These are phyloP conservation scores for Prunella vulgaris DNA, from an alignment of 257 asterid genomes.

Conservation along the genomic window DNA sequence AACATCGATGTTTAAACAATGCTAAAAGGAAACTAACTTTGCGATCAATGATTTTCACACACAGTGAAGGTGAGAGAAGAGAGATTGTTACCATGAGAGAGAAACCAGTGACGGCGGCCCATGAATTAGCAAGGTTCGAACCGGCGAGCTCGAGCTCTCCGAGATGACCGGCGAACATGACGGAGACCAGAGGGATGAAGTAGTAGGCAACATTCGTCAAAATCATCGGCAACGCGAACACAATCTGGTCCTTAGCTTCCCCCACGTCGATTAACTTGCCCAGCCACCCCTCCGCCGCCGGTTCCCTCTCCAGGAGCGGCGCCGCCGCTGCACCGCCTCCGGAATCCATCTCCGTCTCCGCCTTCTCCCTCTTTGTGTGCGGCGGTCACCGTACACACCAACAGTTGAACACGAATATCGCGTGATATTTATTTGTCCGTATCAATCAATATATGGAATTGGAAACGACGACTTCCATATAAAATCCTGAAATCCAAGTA, in stretches of 20 bases:
- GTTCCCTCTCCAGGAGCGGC: conserved; percentile 24
- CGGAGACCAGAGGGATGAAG: conserved; percentile 58
- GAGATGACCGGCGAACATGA: conserved; percentile 86
- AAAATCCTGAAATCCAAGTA: neutral
- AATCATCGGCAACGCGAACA: conserved; percentile 59
- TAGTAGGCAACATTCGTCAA: conserved; percentile 44
- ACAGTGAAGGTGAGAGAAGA: no score
- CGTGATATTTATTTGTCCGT: neutral
- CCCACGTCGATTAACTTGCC: conserved; percentile 40
- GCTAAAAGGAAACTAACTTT: neutral
- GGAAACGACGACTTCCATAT: neutral
- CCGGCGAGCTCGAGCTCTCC: conserved; percentile 73
- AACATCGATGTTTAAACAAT: no score
- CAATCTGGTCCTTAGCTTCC: conserved; percentile 59
- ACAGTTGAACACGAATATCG: neutral
- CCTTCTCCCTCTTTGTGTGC: neutral
- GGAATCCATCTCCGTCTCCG: conserved; percentile 27
- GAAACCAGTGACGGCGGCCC: conserved; percentile 68
- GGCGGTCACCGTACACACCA: no score
- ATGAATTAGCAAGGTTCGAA: conserved; percentile 66
- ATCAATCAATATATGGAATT: no score
- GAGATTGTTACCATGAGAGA: conserved; percentile 45
- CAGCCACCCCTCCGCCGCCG: conserved; percentile 29
- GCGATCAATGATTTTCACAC: neutral
- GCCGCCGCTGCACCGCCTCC: conserved; percentile 22